Conservation (phyloP, 2,329 filamentous ascomycete species). For the Dactylellina parvicollis region DNA sequence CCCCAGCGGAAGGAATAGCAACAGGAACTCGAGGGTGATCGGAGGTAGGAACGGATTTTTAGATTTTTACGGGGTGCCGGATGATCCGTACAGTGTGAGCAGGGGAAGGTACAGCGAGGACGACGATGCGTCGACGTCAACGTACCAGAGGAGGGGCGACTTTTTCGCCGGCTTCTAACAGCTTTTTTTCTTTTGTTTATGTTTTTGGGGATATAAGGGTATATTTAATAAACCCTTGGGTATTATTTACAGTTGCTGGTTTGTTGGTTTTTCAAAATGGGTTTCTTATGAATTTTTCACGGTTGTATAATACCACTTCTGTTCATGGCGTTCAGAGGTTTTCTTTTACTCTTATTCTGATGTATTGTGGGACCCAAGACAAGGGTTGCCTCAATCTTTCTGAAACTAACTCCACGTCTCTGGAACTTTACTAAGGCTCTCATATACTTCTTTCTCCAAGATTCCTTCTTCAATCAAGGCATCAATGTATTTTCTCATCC, state of each 20-base stretch:
- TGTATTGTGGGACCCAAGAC: conserved; percentile 5
- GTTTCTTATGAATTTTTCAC: conserved; percentile 36
- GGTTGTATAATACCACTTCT: conserved; percentile 12
- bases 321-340: conserved; percentile 18
- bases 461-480: conserved; percentile 4
- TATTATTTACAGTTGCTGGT: background rate
- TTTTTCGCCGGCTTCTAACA: conserved; percentile 64
- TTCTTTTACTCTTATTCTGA: conserved; percentile 9
- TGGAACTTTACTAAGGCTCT: background rate
- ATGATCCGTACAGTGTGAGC: conserved; percentile 59
- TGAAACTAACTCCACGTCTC: conserved; percentile 4
- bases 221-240: background rate
- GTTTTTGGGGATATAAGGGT: background rate
- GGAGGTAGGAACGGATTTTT: conserved; percentile 53
- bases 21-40: conserved; percentile 55
- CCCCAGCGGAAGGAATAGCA: conserved; percentile 55
- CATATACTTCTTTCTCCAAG: background rate
- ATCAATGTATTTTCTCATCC: conserved; percentile 27
- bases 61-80: conserved; percentile 57
- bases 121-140: conserved; percentile 57
- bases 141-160: conserved; percentile 62
- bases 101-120: conserved; percentile 60
- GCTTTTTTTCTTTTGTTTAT: background rate
- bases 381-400: too few relatives aligned
- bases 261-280: background rate